Conservation (phyloP, 345 rosid species). For the Trapa bicornis region DNA sequence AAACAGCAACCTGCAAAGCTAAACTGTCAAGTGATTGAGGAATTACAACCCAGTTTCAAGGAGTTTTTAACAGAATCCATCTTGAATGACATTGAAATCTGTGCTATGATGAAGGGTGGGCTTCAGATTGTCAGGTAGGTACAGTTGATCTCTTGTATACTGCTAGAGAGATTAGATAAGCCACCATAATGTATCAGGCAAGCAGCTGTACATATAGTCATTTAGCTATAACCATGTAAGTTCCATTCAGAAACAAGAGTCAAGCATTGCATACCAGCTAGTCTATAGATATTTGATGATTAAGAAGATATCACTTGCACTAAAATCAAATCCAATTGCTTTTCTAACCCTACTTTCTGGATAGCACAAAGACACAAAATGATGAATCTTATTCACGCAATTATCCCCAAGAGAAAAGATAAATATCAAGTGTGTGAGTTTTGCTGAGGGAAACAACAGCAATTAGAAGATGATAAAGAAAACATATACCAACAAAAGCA, state of each 20-base stretch:
- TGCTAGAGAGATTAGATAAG: slow-evolving; percentile 30
- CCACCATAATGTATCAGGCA: not conserved
- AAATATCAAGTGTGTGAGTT: not conserved
- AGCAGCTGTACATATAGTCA: not conserved
- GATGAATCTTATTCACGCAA: not conserved
- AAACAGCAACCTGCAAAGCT: slow-evolving; percentile 70
- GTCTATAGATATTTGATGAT: not conserved
- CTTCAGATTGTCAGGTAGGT: slow-evolving; percentile 21
- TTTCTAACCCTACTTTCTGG: not conserved
- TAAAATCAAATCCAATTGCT: not conserved
- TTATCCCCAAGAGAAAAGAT: not conserved
- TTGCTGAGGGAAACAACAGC: not conserved
- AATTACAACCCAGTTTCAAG: not conserved
- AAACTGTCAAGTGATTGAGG: not conserved
- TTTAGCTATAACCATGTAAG: not conserved
- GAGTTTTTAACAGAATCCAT: not conserved
- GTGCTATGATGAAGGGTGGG: not conserved
- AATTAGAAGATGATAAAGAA: not conserved
- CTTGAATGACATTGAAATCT: not conserved
- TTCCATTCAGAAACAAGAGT: not conserved
- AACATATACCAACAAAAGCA: slow-evolving; percentile 58
- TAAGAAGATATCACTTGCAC: not conserved
- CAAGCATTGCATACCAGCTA: not conserved
- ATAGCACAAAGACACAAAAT: not conserved
- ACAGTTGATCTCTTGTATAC: slow-evolving; percentile 79